Conservation (phyloP, 495 filamentous ascomycete genomes). For the Penicillium samsonianum region DNA sequence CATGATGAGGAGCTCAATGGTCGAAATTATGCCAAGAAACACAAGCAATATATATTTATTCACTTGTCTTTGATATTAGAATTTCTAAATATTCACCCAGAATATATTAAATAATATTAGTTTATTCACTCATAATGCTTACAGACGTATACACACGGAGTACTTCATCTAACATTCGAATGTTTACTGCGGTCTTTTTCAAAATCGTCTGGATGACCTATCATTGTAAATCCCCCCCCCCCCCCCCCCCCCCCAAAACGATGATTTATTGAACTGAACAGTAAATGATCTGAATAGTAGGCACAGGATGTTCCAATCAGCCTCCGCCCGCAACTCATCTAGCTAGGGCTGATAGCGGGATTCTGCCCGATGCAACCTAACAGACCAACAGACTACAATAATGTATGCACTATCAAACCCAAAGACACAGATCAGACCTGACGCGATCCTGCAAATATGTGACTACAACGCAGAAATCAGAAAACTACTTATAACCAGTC, state of each 20-base stretch:
- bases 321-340: background rate
- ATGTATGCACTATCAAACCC: background rate
- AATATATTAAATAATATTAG: too few relatives aligned
- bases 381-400: background rate
- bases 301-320: background rate
- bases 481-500: background rate
- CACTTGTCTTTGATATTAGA: too few relatives aligned
- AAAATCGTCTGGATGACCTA: background rate
- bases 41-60: too few relatives aligned
- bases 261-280: background rate
- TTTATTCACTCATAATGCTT: too few relatives aligned
- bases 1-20: too few relatives aligned
- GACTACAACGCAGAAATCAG: background rate
- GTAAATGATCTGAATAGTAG: background rate
- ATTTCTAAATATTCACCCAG: too few relatives aligned
- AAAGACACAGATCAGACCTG: background rate
- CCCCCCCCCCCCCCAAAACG: background rate
- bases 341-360: background rate
- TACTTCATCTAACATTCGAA: background rate
- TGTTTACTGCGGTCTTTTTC: background rate
- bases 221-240: background rate
- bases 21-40: too few relatives aligned
- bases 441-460: background rate
- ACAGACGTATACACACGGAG: too few relatives aligned
- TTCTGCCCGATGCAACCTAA: background rate